Evolutionary conservation across 2,329 filamentous ascomycete genomes (phyloP), one percentile per base, ranked within the genome.

Genomic region (Fusarium poae): DNA sequence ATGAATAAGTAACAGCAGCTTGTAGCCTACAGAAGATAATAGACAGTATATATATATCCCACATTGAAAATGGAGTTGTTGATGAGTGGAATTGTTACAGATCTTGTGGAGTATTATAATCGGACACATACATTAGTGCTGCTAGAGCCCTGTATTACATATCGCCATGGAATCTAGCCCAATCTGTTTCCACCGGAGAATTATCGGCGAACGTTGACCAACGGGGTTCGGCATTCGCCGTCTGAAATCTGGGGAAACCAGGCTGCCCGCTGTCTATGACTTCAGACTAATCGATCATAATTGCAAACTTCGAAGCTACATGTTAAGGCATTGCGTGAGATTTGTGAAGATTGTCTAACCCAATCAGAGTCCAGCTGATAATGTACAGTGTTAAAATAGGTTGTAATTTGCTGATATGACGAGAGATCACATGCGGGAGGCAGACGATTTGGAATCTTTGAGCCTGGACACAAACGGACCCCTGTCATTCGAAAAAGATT

Each of bases 381-480:
- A 20, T 27, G 18, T 39, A 12, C 16, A n/a, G 35, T 20, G 32
- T 50, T 11, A 23, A 32, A 46, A 37, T 25, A 13, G 15, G 29
- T 11, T 35, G 21, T 21, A 51, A 48, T 52, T 66, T 45, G 39
- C 55, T 57, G 65, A 68, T 57, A 62, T 68, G 65, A 69, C 46
- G 50, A 66, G n/a, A 46, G 48, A 65, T 55, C 48, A 50, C 62
- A 65, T 65, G 54, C 11, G 30, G 23, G 34, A 58, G 48, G 48
- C 23, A 42, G 43, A 37, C 58, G 58, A 64, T 68, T 68, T 64
- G 65, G 65, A 68, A 68, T 68, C 65, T 64, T 67, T 37, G 35
- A 35, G 42, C n/a, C 29, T n/a, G 35, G 43, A 27, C 35, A 3
- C 30, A 58, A 46, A 42, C 35, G 50, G 40, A 52, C 39, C 62